Evolutionary conservation across 805 yeast genomes (phyloP).

Genomic region (Saturnispora besseyi): DNA sequence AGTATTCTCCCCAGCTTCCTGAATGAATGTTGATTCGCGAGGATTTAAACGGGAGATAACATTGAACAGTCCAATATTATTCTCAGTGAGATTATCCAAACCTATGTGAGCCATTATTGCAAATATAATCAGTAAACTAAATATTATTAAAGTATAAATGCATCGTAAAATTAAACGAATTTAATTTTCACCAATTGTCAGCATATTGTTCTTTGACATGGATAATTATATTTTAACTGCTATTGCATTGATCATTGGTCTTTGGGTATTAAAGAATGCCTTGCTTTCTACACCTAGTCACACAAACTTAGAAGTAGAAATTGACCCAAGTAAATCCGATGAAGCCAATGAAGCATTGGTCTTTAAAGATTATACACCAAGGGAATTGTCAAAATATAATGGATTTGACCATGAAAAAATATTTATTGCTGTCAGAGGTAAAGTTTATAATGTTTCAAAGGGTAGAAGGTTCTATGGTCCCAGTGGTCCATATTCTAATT

Average conservation of each 20-base stretch:
- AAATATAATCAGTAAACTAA: background rate
- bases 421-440: slow-evolving; percentile 79
- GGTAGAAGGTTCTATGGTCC: slow-evolving; percentile 91
- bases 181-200: background rate
- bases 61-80: slow-evolving; percentile 51
- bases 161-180: background rate
- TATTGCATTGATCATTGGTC: slow-evolving; percentile 17
- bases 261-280: slow-evolving; percentile 18
- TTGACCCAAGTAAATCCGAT: slow-evolving; percentile 17
- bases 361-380: slow-evolving; percentile 57
- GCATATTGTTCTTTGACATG: slow-evolving; percentile 14
- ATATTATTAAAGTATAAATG: background rate
- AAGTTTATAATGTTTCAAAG: slow-evolving; percentile 71
- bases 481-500: slow-evolving; percentile 86
- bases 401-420: slow-evolving; percentile 75
- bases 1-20: slow-evolving; percentile 36
- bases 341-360: slow-evolving; percentile 21
- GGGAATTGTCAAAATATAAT: slow-evolving; percentile 61
- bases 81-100: slow-evolving; percentile 49
- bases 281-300: slow-evolving; percentile 18
- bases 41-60: slow-evolving; percentile 50
- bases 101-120: slow-evolving; percentile 26
- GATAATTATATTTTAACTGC: slow-evolving; percentile 21
- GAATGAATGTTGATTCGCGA: slow-evolving; percentile 46
- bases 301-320: slow-evolving; percentile 18